Evolutionary conservation across 495 filamentous ascomycete species (phyloP), one percentile per base, ranked within the genome.

Genomic region (Penicillium nucicola): DNA sequence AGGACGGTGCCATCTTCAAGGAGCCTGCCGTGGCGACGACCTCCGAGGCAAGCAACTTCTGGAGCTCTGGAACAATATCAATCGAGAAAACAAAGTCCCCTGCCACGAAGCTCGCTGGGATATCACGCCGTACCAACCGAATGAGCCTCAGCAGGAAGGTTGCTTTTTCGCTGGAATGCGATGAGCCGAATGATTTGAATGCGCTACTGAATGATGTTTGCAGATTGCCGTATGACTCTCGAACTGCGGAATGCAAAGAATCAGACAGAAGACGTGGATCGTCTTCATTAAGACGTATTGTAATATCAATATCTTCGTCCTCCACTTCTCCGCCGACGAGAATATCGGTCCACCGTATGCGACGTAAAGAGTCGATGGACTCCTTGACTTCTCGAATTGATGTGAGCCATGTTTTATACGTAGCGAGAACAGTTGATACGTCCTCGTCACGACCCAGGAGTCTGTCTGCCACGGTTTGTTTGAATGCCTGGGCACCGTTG

Each of bases 251-350:
- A 23, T 79, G 65, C 0, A 95, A 77, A 25, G 80, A 75, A 19
- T 84, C 72, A 34, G 82, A 79, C 12, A 96, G 61, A 19, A 78
- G 53, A 32, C 75, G 63, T 2, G 89, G 85, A 60, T 97, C 93
- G 22, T 92, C 81, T 28, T 82, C 78, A 60, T 82, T 87, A 25
- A 95, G 74, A 11, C 83, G 67, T 3, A 73, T 71, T 23, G 86
- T 78, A 31, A 84, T 71, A 18, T 80, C 77, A 12, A 68, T 56
- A 50, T 92, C 84, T 30, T 86, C 77, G 1, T 85, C 81, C 31
- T 86, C 81, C 36, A 91, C 85, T 34, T 92, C 89, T 42, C 86
- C 84, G 20, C 83, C 80, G 25, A 93, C 85, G 12, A 89, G 68
- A 28, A 90, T 81, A 48, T 92, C 87, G 18, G 87, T 83, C 87